phyloP scores from a whole-genome alignment of 2,329 filamentous ascomycete genomes.

The Chrysosphaeria jannelii region DNA sequence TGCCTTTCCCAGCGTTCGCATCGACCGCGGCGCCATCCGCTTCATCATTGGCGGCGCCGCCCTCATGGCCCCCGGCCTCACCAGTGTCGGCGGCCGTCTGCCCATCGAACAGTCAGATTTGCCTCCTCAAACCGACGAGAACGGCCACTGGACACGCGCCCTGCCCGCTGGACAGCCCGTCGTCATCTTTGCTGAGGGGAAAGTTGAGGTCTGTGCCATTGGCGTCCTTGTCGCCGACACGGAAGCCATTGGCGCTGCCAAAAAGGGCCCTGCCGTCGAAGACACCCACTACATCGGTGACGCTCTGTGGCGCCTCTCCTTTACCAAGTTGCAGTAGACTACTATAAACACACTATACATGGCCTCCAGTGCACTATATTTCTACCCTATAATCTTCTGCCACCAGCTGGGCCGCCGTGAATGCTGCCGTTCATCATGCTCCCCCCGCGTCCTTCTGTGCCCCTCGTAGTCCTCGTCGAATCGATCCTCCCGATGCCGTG shows the following conservation, averaged over 20 bases:
- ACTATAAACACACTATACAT: conserved; percentile 7
- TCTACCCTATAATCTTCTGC: no score
- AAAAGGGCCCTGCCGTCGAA: conserved; percentile 83
- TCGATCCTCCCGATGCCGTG: no score
- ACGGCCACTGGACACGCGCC: conserved; percentile 31
- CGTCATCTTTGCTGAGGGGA: conserved; percentile 75
- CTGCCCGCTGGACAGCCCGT: conserved; percentile 59
- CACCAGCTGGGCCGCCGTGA: no score
- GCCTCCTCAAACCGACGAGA: conserved; percentile 11
- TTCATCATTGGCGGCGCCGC: conserved; percentile 85
- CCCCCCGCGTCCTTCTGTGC: no score
- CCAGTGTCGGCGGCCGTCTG: conserved; percentile 50
- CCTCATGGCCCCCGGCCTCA: conserved; percentile 86
- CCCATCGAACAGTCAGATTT: conserved; percentile 19
- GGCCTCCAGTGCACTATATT: no score
- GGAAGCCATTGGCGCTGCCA: conserved; percentile 73
- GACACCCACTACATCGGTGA: conserved; percentile 83
- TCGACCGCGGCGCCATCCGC: conserved; percentile 85
- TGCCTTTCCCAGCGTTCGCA: conserved; percentile 57
- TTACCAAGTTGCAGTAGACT: conserved; percentile 5
- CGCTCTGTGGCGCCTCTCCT: conserved; percentile 52
- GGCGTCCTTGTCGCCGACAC: conserved; percentile 63
- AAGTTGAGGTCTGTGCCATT: conserved; percentile 69
- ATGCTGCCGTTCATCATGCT: no score
- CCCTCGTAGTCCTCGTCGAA: no score